Evolutionary conservation across 306 rosid species (phyloP).

Genomic region (Ammopiptanthus mongolicus): DNA sequence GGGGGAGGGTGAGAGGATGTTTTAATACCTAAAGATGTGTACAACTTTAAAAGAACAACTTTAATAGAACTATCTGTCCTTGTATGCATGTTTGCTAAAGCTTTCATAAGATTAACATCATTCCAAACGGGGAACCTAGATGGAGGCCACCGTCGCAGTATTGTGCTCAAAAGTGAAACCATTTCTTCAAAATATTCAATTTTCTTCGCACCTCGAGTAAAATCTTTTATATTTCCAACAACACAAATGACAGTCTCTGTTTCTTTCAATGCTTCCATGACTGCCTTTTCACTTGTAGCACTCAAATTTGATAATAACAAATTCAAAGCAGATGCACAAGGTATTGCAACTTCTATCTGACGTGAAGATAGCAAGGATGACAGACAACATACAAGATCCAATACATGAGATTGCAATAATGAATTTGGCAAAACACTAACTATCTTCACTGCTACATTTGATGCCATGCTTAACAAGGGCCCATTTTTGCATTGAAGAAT

Average conservation of each 20-base stretch:
- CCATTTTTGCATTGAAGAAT: slow-evolving; percentile 59
- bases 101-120: slow-evolving; percentile 48
- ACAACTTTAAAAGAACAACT: slow-evolving; percentile 64
- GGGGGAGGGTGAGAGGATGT: neutral
- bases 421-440: slow-evolving; percentile 47
- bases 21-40: slow-evolving; percentile 73
- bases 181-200: slow-evolving; percentile 53
- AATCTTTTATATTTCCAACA: slow-evolving; percentile 35
- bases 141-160: slow-evolving; percentile 62
- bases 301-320: slow-evolving; percentile 51
- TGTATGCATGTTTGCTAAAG: slow-evolving; percentile 36
- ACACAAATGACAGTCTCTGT: slow-evolving; percentile 37
- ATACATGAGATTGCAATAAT: slow-evolving; percentile 36
- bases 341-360: slow-evolving; percentile 49
- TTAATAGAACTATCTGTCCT: slow-evolving; percentile 34
- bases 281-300: slow-evolving; percentile 43
- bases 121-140: slow-evolving; percentile 67
- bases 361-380: slow-evolving; percentile 50
- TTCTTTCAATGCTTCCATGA: slow-evolving; percentile 55
- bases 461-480: slow-evolving; percentile 44
- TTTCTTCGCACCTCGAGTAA: slow-evolving; percentile 31
- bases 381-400: slow-evolving; percentile 65
- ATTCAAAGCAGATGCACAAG: slow-evolving; percentile 61
- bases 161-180: slow-evolving; percentile 66
- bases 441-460: slow-evolving; percentile 55